Percentiles rank a stretch among this genome's conserved stretches.
Evolutionary conservation across 2,329 filamentous ascomycete species (phyloP).

Genomic region (Claviceps lovelessii): DNA sequence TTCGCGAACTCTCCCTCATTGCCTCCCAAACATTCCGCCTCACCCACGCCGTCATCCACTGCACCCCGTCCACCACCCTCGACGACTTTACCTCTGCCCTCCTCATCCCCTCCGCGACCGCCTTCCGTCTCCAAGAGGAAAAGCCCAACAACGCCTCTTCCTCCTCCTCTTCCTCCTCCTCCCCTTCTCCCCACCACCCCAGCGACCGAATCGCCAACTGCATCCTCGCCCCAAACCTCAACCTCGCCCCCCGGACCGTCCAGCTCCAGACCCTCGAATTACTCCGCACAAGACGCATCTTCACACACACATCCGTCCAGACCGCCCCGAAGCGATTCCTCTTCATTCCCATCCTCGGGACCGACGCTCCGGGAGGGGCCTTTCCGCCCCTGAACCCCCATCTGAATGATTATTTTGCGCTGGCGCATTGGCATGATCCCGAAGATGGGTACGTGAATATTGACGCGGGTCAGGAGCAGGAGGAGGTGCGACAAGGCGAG

Average conservation of each 20-base stretch:
- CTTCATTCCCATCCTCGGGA: slow-evolving; percentile 57
- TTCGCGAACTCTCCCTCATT: slow-evolving; percentile 60
- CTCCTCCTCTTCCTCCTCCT: slow-evolving; percentile 2
- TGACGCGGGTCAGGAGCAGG: slow-evolving; percentile 25
- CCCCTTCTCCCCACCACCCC: slow-evolving; percentile 1
- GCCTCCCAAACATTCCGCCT: slow-evolving; percentile 59
- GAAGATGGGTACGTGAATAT: slow-evolving; percentile 61
- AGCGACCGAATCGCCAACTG: slow-evolving; percentile 56
- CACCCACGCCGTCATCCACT: slow-evolving; percentile 55
- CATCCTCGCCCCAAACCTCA: slow-evolving; percentile 67
- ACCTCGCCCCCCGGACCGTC: slow-evolving; percentile 56
- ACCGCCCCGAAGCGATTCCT: slow-evolving; percentile 64
- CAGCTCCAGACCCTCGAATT: slow-evolving; percentile 73
- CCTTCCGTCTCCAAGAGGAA: slow-evolving; percentile 2
- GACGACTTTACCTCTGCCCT: slow-evolving; percentile 69
- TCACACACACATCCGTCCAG: slow-evolving; percentile 60
- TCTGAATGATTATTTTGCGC: slow-evolving; percentile 70
- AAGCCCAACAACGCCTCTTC: slow-evolving; percentile 8
- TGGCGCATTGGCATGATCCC: slow-evolving; percentile 71
- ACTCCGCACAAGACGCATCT: slow-evolving; percentile 63
- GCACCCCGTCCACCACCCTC: slow-evolving; percentile 56
- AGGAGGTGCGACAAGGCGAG: slow-evolving; percentile 23
- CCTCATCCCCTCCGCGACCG: slow-evolving; percentile 24
- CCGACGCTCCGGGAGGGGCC: slow-evolving; percentile 25
- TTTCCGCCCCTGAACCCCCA: slow-evolving; percentile 38